Conservation (phyloP, 164 flowering plant species). For the Echeveria elegans region DNA sequence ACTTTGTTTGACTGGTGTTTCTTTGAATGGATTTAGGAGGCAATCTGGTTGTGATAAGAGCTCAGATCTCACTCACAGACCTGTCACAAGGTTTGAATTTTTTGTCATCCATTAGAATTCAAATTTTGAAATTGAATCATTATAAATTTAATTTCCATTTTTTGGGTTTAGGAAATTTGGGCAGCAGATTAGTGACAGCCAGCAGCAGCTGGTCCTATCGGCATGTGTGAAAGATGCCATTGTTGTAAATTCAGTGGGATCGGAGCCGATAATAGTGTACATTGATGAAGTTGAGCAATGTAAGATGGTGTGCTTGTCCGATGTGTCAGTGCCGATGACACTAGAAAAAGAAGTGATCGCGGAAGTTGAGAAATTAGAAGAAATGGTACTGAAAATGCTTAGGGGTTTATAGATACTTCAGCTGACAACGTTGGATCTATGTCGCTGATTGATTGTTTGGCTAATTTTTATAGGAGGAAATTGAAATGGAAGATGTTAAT, state of each 20-base stretch:
- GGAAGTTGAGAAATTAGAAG: conserved; percentile 16
- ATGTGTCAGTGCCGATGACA: conserved; percentile 44
- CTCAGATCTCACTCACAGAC: conserved; percentile 26
- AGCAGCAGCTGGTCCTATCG: conserved; percentile 16
- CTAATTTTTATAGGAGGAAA: conserved; percentile 28
- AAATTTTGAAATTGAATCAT: not conserved
- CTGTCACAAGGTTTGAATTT: conserved; percentile 35
- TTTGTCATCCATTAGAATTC: not conserved
- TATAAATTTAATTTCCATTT: not conserved
- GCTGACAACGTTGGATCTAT: not conserved
- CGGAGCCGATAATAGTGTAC: conserved; percentile 21
- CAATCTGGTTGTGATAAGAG: conserved; percentile 26
- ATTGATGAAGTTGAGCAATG: conserved; percentile 28
- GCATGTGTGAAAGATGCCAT: too few relatives aligned
- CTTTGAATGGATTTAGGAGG: conserved; percentile 18
- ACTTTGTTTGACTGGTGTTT: not conserved
- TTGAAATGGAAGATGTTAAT: conserved; percentile 52
- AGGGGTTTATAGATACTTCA: conserved; percentile 24
- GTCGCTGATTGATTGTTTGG: not conserved
- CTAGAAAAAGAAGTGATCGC: conserved; percentile 16
- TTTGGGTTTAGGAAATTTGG: conserved; percentile 30
- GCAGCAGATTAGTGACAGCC: conserved; percentile 23
- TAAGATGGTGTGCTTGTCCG: conserved; percentile 13
- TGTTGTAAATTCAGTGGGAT: conserved; percentile 16
- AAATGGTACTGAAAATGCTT: conserved; percentile 16